Conservation (phyloP, 2,329 filamentous ascomycete genomes). For the Alternaria triticina region DNA sequence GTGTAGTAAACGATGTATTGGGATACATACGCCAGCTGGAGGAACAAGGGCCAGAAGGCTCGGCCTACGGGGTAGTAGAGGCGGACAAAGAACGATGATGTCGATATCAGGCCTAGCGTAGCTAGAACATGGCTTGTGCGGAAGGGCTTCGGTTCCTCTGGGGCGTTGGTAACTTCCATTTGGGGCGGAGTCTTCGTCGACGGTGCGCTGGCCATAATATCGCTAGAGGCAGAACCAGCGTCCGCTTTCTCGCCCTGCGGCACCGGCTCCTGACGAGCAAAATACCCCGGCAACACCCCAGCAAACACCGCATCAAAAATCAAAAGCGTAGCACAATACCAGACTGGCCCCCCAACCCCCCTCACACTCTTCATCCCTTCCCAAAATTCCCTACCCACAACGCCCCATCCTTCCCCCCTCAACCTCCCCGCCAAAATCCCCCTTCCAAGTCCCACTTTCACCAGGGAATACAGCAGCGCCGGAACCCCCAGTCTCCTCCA, state of each 20-base stretch:
- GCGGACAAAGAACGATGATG: slow-evolving; percentile 15
- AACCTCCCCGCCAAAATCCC: slow-evolving; percentile 3
- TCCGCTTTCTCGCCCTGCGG: no score
- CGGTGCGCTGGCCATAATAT: background rate
- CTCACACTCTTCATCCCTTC: slow-evolving; percentile 6
- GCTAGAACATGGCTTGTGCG: background rate
- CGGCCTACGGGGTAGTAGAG: slow-evolving; percentile 13
- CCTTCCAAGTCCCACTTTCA: slow-evolving; percentile 1
- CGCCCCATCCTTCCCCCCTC: background rate
- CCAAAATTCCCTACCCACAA: background rate
- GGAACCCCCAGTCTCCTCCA: slow-evolving; percentile 25
- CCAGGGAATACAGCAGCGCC: slow-evolving; percentile 13
- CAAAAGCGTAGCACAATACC: slow-evolving; percentile 26
- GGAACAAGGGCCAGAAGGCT: slow-evolving; percentile 8
- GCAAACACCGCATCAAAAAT: slow-evolving; percentile 22
- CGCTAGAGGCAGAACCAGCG: background rate
- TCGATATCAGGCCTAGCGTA: background rate
- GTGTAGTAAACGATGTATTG: slow-evolving; percentile 26
- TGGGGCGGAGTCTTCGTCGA: background rate
- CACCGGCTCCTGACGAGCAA: background rate
- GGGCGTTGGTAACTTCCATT: background rate
- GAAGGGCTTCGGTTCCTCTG: background rate
- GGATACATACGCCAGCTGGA: slow-evolving; percentile 19
- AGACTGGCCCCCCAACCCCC: slow-evolving; percentile 24
- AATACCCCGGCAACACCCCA: background rate